phyloP scores from a whole-genome alignment of 768 basidiomycete genomes.

The Psilocybe sp. region DNA sequence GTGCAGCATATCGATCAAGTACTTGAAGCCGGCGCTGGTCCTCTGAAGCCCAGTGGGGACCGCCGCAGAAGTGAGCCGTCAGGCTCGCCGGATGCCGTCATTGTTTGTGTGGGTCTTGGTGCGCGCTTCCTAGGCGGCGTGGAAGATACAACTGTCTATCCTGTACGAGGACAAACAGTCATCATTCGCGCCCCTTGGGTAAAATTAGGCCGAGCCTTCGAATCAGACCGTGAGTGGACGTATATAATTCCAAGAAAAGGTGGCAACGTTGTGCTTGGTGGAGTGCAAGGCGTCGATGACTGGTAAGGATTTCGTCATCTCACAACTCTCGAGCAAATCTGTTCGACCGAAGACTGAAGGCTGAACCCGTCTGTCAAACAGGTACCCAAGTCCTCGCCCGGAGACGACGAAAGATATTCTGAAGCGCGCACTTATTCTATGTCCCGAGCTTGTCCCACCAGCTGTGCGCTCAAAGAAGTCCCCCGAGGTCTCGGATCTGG shows the following conservation, averaged over 20 bases:
- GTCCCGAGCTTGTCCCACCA: slow-evolving; percentile 58
- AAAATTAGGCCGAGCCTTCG: slow-evolving; percentile 48
- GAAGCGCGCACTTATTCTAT: slow-evolving; percentile 44
- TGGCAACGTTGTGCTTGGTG: slow-evolving; percentile 63
- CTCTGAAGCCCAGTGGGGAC: slow-evolving; percentile 15
- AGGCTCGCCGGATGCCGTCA: slow-evolving; percentile 39
- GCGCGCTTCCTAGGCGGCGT: slow-evolving; percentile 76
- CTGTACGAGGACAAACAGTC: slow-evolving; percentile 84
- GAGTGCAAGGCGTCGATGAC: slow-evolving; percentile 54
- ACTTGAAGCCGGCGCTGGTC: slow-evolving; percentile 36
- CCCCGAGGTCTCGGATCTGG: slow-evolving; percentile 45
- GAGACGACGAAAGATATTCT: slow-evolving; percentile 63
- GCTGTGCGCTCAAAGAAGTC: slow-evolving; percentile 38
- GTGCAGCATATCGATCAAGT: slow-evolving; percentile 64
- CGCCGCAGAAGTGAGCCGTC: background rate
- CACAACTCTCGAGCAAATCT: background rate
- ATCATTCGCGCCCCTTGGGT: slow-evolving; percentile 69
- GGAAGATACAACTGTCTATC: slow-evolving; percentile 69
- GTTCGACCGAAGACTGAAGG: slow-evolving; percentile 3
- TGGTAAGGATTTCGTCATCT: slow-evolving; percentile 38
- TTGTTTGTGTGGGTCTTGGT: slow-evolving; percentile 76
- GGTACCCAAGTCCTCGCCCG: slow-evolving; percentile 64
- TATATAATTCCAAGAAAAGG: slow-evolving; percentile 64
- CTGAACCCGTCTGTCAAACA: slow-evolving; percentile 14
- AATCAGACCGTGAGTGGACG: slow-evolving; percentile 41